These are phyloP conservation scores for Cercophora samala DNA, from an alignment of 495 filamentous ascomycete species.

Conservation along the genomic window DNA sequence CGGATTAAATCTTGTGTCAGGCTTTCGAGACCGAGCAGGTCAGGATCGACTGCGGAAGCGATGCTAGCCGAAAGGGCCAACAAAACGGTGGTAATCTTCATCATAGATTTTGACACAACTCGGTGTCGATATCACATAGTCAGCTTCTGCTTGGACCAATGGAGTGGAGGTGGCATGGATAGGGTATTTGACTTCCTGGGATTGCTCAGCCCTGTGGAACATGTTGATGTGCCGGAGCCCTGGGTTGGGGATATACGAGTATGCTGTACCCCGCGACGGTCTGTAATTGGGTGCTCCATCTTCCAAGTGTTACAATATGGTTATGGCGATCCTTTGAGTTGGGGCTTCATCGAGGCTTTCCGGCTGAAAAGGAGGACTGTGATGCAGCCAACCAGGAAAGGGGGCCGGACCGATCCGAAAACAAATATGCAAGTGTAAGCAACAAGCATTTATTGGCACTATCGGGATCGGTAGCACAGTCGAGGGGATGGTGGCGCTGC, in stretches of 20 bases:
- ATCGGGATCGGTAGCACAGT: background rate
- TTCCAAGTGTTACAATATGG: background rate
- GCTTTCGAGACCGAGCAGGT: background rate
- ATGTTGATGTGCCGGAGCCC: background rate
- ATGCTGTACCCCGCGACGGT: background rate
- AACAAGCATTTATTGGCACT: background rate
- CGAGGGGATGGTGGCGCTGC: background rate
- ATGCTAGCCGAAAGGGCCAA: background rate
- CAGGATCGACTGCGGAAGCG: no score
- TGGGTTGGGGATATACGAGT: background rate
- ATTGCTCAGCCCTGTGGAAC: background rate
- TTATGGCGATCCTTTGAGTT: background rate
- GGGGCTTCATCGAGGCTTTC: background rate
- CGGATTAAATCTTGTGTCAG: conserved; percentile 12
- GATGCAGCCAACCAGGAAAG: background rate
- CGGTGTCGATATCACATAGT: background rate
- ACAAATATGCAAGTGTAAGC: background rate
- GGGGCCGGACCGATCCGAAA: background rate
- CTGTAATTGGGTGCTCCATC: background rate
- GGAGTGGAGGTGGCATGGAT: background rate
- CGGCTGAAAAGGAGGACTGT: background rate
- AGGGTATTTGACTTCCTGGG: background rate
- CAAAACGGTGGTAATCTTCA: background rate
- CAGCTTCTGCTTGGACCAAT: background rate
- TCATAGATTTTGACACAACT: background rate